A percentile compares a stretch with the other conserved stretches of the same genome.
phyloP scores from a whole-genome alignment of 768 basidiomycete genomes.

The Tremella fuciformis region DNA sequence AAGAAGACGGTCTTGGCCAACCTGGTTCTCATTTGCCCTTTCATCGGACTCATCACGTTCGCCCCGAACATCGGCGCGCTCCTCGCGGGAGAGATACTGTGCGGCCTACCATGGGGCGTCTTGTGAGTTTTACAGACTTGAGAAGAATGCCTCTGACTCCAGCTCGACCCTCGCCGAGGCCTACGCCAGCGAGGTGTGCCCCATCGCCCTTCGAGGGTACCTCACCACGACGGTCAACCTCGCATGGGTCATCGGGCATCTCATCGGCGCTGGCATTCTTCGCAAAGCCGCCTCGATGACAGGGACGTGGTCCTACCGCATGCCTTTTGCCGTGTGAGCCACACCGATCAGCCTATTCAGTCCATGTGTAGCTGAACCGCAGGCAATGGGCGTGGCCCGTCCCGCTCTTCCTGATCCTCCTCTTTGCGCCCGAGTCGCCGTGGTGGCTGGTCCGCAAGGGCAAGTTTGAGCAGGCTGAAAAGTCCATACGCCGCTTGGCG shows the following conservation, averaged over 20 bases:
- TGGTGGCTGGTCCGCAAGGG: slow-evolving; percentile 36
- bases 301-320: slow-evolving; percentile 24
- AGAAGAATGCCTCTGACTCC: background rate
- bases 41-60: slow-evolving; percentile 33
- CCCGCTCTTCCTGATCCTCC: slow-evolving; percentile 23
- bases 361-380: too few species aligned
- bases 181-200: slow-evolving; percentile 43
- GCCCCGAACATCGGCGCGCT: slow-evolving; percentile 21
- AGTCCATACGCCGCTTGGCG: slow-evolving; percentile 17
- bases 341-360: too few species aligned
- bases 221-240: slow-evolving; percentile 44
- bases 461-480: slow-evolving; percentile 26
- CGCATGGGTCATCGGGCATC: slow-evolving; percentile 46
- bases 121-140: slow-evolving; percentile 9
- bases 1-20: slow-evolving; percentile 43
- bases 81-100: slow-evolving; percentile 32
- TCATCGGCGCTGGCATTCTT: slow-evolving; percentile 34
- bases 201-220: slow-evolving; percentile 37
- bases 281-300: slow-evolving; percentile 13
- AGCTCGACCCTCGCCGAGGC: slow-evolving; percentile 40
- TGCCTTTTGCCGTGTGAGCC: slow-evolving; percentile 29
- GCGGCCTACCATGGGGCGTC: slow-evolving; percentile 38
- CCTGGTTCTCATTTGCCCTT: slow-evolving; percentile 24
- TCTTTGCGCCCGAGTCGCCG: slow-evolving; percentile 38
- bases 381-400: slow-evolving; percentile 38